phyloP scores from a whole-genome alignment of 2,329 filamentous ascomycete species.

The Didymella segeticola region DNA sequence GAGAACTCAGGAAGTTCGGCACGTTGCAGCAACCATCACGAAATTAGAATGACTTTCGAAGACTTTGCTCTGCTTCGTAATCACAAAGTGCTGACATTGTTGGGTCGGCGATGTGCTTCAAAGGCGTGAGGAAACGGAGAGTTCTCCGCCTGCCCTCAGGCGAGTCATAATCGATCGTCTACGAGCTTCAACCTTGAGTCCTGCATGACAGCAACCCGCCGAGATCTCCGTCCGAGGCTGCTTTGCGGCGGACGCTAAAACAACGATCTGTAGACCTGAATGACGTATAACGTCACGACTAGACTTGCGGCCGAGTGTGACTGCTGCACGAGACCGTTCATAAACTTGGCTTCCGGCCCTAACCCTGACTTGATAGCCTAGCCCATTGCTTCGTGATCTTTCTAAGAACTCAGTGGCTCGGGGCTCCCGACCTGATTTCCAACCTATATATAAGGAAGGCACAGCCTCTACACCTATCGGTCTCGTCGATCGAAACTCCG shows the following conservation, averaged over 20 bases:
- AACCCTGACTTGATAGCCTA: constrained; percentile 10
- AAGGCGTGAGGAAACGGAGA: neutral
- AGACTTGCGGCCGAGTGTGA: constrained; percentile 25
- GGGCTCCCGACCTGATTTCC: neutral
- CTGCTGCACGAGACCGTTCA: constrained; percentile 35
- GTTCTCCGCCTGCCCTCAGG: neutral
- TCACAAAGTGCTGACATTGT: neutral
- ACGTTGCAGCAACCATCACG: constrained; percentile 4
- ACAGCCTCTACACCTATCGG: neutral
- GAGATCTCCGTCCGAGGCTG: constrained; percentile 34
- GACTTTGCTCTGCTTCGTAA: neutral
- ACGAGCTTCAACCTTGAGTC: constrained; percentile 8
- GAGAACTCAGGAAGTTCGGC: constrained; percentile 10
- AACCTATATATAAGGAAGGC: constrained; percentile 5
- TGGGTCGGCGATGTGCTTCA: neutral
- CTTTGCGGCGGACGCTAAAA: constrained; percentile 25
- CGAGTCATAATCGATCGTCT: constrained; percentile 7
- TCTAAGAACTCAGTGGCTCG: neutral
- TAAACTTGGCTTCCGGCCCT: constrained; percentile 24
- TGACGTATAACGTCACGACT: constrained; percentile 35
- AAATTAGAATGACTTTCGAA: neutral
- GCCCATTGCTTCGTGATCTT: constrained; percentile 13
- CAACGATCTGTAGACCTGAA: constrained; percentile 25
- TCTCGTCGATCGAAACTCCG: neutral
- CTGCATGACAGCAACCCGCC: constrained; percentile 30